Percentiles rank a stretch among this genome's conserved stretches.
These are phyloP conservation scores for Capsella bursapastoris DNA, from an alignment of 345 rosid species.

Conservation along the genomic window DNA sequence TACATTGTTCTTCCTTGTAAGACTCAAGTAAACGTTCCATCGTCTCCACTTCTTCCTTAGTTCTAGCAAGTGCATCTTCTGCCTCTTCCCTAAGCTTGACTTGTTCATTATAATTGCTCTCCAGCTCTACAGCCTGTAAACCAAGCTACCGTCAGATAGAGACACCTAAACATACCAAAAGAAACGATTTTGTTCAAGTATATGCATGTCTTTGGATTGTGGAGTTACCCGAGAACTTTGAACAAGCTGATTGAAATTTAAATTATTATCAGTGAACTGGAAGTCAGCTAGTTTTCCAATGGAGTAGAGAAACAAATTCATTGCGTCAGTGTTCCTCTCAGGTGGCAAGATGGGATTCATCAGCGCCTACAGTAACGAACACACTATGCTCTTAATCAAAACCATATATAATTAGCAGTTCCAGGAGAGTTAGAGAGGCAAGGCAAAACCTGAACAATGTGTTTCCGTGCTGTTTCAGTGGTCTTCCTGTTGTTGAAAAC, in stretches of 20 bases:
- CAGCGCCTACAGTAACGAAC: constrained; percentile 29
- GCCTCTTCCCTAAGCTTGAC: constrained; percentile 38
- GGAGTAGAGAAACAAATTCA: constrained; percentile 23
- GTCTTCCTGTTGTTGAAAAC: constrained; percentile 11
- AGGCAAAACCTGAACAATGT: constrained; percentile 26
- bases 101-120: constrained; percentile 39
- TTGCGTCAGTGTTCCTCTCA: constrained; percentile 29
- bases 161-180: neutral
- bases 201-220: neutral
- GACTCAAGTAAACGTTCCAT: constrained; percentile 30
- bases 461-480: constrained; percentile 10
- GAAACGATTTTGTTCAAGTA: too few relatives aligned
- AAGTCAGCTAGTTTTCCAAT: constrained; percentile 13
- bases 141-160: neutral
- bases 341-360: constrained; percentile 38
- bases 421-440: neutral
- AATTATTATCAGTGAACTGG: constrained; percentile 24
- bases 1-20: constrained; percentile 28
- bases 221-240: constrained; percentile 18
- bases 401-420: neutral
- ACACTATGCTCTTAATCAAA: neutral
- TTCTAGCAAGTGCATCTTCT: constrained; percentile 23
- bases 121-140: constrained; percentile 44
- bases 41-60: constrained; percentile 26
- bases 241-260: constrained; percentile 13